Evolutionary conservation across 2,329 filamentous ascomycete genomes (phyloP).

Genomic region (Claviceps sp.): DNA sequence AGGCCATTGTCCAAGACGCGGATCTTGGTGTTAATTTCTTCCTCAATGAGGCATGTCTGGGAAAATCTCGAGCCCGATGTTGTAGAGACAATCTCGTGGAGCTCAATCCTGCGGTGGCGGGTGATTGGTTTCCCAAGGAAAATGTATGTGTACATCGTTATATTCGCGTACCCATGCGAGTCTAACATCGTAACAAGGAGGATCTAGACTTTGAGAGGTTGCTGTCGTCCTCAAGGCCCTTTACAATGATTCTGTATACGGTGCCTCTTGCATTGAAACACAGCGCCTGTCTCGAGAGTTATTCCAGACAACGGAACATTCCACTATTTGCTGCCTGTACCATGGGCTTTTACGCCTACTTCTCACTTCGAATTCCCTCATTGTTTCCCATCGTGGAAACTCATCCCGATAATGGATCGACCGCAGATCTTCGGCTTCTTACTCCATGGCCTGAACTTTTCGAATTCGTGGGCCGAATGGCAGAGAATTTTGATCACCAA

Average conservation of each 20-base stretch:
- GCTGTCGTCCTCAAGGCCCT: conserved; percentile 26
- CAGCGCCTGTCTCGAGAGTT: conserved; percentile 31
- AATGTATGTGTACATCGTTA: conserved; percentile 13
- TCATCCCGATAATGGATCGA: conserved; percentile 78
- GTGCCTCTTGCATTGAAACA: conserved; percentile 32
- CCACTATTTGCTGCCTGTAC: conserved; percentile 76
- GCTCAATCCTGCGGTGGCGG: conserved; percentile 83
- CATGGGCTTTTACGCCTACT: conserved; percentile 83
- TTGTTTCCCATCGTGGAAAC: conserved; percentile 90
- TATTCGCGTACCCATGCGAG: background rate
- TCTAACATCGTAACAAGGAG: conserved; percentile 10
- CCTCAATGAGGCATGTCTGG: conserved; percentile 64
- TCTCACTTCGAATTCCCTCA: conserved; percentile 64
- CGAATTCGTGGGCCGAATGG: conserved; percentile 52
- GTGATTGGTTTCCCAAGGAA: conserved; percentile 48
- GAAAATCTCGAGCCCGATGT: conserved; percentile 64
- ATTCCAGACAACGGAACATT: conserved; percentile 43
- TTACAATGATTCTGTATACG: conserved; percentile 42
- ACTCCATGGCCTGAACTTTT: conserved; percentile 74
- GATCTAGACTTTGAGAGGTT: conserved; percentile 25
- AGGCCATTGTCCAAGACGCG: conserved; percentile 58
- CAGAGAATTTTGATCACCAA: conserved; percentile 54
- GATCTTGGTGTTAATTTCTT: conserved; percentile 98
- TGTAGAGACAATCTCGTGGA: conserved; percentile 68
- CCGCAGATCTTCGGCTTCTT: conserved; percentile 70